Evolutionary conservation across 331 rosid species (phyloP).

Genomic region (Rhamnella rubrinervis): DNA sequence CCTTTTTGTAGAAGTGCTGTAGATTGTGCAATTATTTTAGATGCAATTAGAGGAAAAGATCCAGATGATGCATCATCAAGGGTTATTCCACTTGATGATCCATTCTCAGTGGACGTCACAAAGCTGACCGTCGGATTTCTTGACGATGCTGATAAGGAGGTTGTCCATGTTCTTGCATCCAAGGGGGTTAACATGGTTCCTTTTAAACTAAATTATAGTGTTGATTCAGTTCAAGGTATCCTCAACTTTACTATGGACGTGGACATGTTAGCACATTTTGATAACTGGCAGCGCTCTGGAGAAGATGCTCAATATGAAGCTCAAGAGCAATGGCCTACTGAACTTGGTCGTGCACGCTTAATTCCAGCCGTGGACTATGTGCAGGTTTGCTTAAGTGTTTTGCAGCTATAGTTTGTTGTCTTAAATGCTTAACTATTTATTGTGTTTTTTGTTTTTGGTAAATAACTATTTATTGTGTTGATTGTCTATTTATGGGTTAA

Average conservation of each 20-base stretch:
- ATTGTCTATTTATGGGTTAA: no score
- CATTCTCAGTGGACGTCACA: constrained; percentile 55
- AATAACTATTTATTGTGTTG: no score
- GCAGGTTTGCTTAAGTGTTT: constrained; percentile 39
- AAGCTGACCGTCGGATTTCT: constrained; percentile 68
- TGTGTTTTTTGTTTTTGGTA: no score
- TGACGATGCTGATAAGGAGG: constrained; percentile 73
- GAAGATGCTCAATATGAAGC: constrained; percentile 67
- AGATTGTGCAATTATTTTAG: constrained; percentile 67
- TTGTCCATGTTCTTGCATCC: constrained; percentile 56
- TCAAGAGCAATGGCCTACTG: constrained; percentile 77
- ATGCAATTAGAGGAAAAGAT: constrained; percentile 65
- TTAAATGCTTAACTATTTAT: no score
- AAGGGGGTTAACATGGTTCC: constrained; percentile 68
- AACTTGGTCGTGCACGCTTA: constrained; percentile 57
- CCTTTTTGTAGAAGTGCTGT: constrained; percentile 67
- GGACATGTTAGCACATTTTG: constrained; percentile 80
- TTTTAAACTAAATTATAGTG: constrained; percentile 61
- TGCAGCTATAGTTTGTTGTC: background rate
- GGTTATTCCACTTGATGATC: constrained; percentile 55
- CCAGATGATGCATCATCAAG: constrained; percentile 60
- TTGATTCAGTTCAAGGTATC: constrained; percentile 71
- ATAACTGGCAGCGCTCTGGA: constrained; percentile 72
- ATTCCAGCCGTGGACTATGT: constrained; percentile 70
- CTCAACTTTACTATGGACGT: constrained; percentile 76